Conservation (phyloP, 2,329 filamentous ascomycete species). For the Aciculosporium take region DNA sequence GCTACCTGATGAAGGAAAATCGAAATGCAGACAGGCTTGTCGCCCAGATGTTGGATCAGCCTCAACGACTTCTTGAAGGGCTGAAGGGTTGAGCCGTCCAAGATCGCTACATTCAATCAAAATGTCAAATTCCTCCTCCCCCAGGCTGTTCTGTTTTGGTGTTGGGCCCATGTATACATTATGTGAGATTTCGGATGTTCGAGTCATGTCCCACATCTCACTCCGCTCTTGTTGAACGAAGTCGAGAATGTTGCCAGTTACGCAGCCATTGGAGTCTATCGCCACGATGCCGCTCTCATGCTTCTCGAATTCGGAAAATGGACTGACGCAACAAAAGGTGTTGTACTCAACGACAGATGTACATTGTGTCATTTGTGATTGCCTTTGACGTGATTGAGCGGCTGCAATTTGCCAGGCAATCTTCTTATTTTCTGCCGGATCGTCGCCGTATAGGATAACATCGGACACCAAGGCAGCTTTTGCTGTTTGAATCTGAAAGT, state of each 20-base stretch:
- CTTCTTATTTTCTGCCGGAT: constrained; percentile 44
- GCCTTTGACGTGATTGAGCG: constrained; percentile 64
- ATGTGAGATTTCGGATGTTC: constrained; percentile 70
- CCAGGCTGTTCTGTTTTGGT: constrained; percentile 49
- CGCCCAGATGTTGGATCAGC: constrained; percentile 27
- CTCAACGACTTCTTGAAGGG: constrained; percentile 49
- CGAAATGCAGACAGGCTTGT: constrained; percentile 24
- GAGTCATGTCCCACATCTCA: constrained; percentile 92
- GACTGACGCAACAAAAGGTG: constrained; percentile 59
- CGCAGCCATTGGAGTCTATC: constrained; percentile 53
- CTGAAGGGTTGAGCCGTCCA: constrained; percentile 58
- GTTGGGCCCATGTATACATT: constrained; percentile 89
- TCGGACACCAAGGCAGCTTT: constrained; percentile 83
- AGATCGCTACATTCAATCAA: constrained; percentile 81
- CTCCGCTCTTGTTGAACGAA: constrained; percentile 78
- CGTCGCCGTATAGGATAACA: constrained; percentile 80
- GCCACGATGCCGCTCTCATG: constrained; percentile 58
- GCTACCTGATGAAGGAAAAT: constrained; percentile 91
- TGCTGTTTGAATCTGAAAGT: constrained; percentile 90
- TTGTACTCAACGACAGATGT: constrained; percentile 55
- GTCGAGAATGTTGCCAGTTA: constrained; percentile 69
- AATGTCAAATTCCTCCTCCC: constrained; percentile 59
- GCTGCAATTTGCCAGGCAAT: constrained; percentile 55
- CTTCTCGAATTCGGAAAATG: constrained; percentile 59
- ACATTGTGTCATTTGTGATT: constrained; percentile 43